Base-by-base conservation (phyloP, 192 early-diverging fungal genomes). In the Spinellus fusiger region DNA sequence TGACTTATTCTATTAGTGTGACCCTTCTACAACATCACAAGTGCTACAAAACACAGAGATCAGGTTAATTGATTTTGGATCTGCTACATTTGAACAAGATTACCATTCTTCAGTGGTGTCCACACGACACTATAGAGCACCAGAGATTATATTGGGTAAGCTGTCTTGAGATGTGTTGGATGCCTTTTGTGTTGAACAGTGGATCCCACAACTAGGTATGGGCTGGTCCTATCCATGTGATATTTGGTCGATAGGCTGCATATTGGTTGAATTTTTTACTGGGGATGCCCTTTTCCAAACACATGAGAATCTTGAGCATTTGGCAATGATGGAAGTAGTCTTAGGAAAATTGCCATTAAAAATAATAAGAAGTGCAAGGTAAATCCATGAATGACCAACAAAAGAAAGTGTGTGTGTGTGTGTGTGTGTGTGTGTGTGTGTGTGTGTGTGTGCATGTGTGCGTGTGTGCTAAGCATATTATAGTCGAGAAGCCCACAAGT, bases 151-250 rank as follows among this genome's bases (percentile, higher is more conserved):
- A 53, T 73, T 99, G 57, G 86, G 89, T 65, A 69, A 25, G 35
- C n/a, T n/a, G n/a, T n/a, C n/a, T n/a, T n/a, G n/a, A n/a, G n/a
- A n/a, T n/a, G n/a, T n/a, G n/a, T n/a, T n/a, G n/a, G n/a, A 49
- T 12, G 18, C 15, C 18, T 37, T 13, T 37, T 37, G 35, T 37
- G 35, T 23, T 49, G 48, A 49, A 6, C 15, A 15, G 6, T 12
- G 18, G 8, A 16, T 18, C 8, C 1, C 28, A 29, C 54, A 7
- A 32, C 25, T 61, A 76, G 79, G 77, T 32, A 64, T 92, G 51
- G 92, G 93, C 20, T 99, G 96, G 96, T 94, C 91, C 27, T 99
- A 88, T 79, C 88, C 94, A 15, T 96, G 94, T 76, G 96, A 99
- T 74, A 88, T 97, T 80, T 99, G 96, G 96, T 96, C 93, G 7